phyloP scores from a whole-genome alignment of 2,329 filamentous ascomycete genomes.

The Drechslerella stenobrocha region DNA sequence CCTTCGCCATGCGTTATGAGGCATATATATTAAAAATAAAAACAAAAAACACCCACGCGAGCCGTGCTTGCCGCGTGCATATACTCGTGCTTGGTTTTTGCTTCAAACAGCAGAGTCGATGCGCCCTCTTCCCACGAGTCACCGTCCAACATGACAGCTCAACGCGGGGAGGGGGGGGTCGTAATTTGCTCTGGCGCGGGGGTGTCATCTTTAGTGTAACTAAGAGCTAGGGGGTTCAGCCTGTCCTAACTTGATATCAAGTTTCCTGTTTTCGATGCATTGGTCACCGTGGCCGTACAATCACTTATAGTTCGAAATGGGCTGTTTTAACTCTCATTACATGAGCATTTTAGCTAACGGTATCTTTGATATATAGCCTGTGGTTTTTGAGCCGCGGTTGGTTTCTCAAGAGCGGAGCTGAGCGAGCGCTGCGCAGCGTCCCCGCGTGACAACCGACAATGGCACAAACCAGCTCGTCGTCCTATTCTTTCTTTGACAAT shows the following conservation, averaged over 20 bases:
- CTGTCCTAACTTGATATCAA: not conserved
- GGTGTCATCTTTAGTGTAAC: constrained; percentile 39
- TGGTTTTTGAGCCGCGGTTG: not conserved
- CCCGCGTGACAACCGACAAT: constrained; percentile 14
- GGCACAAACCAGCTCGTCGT: constrained; percentile 44
- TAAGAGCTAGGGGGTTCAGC: constrained; percentile 14
- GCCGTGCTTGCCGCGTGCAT: constrained; percentile 4
- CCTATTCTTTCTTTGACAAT: constrained; percentile 46
- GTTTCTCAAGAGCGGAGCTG: not conserved
- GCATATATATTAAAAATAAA: constrained; percentile 15
- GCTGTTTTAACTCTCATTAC: constrained; percentile 1
- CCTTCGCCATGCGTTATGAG: constrained; percentile 20
- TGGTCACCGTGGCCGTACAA: not conserved
- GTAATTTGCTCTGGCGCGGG: constrained; percentile 38
- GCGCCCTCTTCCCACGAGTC: constrained; percentile 18
- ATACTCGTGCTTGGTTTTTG: not conserved
- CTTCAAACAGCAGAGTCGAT: constrained; percentile 14
- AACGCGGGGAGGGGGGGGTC: constrained; percentile 20
- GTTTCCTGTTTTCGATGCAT: constrained; percentile 6
- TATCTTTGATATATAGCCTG: not conserved
- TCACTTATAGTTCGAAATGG: not conserved
- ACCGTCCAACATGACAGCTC: constrained; percentile 40
- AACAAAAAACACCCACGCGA: constrained; percentile 5
- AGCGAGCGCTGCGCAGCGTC: not conserved
- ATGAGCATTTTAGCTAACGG: not conserved